Evolutionary conservation across 805 yeast genomes (phyloP).

Genomic region (Scheffersomyces stipitis): DNA sequence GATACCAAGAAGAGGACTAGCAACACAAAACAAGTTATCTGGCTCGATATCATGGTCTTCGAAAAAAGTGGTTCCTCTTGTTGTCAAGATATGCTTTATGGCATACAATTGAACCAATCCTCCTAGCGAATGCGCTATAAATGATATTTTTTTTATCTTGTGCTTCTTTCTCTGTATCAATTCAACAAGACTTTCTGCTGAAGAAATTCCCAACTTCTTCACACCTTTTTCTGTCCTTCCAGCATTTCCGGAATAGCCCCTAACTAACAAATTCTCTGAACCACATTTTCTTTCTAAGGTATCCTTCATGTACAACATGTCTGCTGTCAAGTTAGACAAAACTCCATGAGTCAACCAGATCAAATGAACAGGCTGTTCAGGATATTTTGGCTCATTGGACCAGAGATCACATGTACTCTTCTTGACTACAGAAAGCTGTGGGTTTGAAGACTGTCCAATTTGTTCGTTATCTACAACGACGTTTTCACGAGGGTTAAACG

Average conservation of each 20-base stretch:
- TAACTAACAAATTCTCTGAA: conserved; percentile 34
- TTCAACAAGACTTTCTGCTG: conserved; percentile 27
- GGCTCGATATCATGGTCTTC: conserved; percentile 25
- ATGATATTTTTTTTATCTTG: conserved; percentile 31
- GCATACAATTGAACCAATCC: conserved; percentile 45
- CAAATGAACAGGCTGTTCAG: conserved; percentile 35
- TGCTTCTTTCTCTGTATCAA: conserved; percentile 21
- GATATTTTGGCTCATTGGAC: conserved; percentile 24
- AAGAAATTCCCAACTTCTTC: conserved; percentile 32
- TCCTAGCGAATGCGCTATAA: conserved; percentile 46
- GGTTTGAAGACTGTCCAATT: conserved; percentile 12
- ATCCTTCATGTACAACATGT: conserved; percentile 43
- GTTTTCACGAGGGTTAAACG: background rate
- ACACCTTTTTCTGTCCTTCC: conserved; percentile 44
- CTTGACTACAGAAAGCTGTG: conserved; percentile 26
- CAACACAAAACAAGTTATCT: conserved; percentile 37
- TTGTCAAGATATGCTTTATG: conserved; percentile 33
- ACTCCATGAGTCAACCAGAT: conserved; percentile 46
- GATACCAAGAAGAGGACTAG: conserved; percentile 44
- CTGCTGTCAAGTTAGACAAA: conserved; percentile 44
- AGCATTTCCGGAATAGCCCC: conserved; percentile 41
- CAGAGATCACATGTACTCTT: conserved; percentile 32
- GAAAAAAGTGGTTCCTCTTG: conserved; percentile 33
- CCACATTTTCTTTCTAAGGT: conserved; percentile 21
- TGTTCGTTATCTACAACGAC: background rate